Conservation (phyloP, 495 filamentous ascomycete species). For the Achaetomiella virescens region DNA sequence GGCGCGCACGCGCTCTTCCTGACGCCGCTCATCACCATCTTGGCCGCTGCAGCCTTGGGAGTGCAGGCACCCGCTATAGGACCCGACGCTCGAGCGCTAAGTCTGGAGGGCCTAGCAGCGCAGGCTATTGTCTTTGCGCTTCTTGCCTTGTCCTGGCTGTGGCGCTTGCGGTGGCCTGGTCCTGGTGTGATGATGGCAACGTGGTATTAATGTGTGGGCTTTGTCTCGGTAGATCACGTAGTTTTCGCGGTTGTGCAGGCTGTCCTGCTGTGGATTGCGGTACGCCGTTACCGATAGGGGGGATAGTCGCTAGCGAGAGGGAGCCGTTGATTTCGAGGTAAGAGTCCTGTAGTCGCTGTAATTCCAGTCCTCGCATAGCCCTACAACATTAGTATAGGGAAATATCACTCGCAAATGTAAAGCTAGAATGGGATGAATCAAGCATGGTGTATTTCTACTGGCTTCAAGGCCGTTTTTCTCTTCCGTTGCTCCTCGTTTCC, state of each 20-base stretch:
- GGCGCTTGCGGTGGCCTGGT: background rate
- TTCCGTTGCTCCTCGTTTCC: background rate
- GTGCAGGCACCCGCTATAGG: background rate
- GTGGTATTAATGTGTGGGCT: background rate
- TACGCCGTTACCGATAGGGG: background rate
- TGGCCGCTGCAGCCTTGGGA: background rate
- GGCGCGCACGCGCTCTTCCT: background rate
- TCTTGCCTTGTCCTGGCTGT: background rate
- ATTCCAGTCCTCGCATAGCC: background rate
- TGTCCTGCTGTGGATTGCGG: background rate
- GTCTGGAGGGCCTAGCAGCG: background rate
- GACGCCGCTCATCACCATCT: background rate
- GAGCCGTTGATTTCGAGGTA: background rate
- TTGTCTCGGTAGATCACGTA: background rate
- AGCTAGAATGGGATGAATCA: background rate
- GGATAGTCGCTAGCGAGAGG: background rate
- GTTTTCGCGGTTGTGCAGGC: background rate
- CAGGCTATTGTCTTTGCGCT: background rate
- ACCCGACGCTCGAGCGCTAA: background rate
- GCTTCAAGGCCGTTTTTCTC: background rate
- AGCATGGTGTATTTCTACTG: background rate
- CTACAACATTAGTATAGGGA: too few relatives aligned
- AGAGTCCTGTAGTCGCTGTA: background rate
- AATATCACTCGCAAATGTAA: too few relatives aligned
- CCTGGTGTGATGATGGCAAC: background rate